Base-by-base conservation (phyloP, 2,329 filamentous ascomycete species). In the Coleophoma eucalyptorum region DNA sequence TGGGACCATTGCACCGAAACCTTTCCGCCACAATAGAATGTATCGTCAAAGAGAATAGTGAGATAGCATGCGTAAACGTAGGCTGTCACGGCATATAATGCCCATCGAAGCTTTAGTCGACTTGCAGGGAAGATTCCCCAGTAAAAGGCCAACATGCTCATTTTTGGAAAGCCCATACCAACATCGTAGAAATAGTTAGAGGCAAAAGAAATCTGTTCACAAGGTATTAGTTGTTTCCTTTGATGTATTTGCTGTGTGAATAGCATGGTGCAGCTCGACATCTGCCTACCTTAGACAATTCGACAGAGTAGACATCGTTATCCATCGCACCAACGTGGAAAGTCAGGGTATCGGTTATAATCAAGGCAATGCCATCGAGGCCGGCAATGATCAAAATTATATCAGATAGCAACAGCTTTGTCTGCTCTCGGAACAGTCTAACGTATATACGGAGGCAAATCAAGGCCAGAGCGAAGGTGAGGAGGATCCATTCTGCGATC, bases 61-160 rank as follows among this genome's bases (percentile, higher is more conserved):
- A 44, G 20, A 44, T 44, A 44, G 11, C 42, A 26, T 4, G 42
- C 20, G 19, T 26, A 44, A 10, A 44, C 42, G 31, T 44, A 44
- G 42, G 42, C 42, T 15, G 42, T 44, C 3, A 44, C 42, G 11
- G 42, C 20, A 31, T 44, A 44, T 32, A 44, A 31, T 26, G 42
- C 42, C 21, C 11, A 26, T 32, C 42, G 42, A 32, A 44, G 42
- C 15, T 44, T 44, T 13, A 19, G 20, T 32, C 42, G 42, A 15
- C 19, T 44, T 3, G 42, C 42, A 15, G 42, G 42, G 19, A 44
- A 44, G 20, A 16, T 44, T 32, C 42, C 42, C 42, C 42, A 44
- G 42, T 44, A 44, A 19, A 44, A 44, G 31, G 42, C 42, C 42
- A 44, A 16, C 42, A 44, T 44, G 42, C 42, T 44, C 42, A 44